A percentile compares a stretch with the other conserved stretches of the same genome.
phyloP scores from a whole-genome alignment of 2,329 filamentous ascomycete genomes.

The Metarhizium anisopliae region DNA sequence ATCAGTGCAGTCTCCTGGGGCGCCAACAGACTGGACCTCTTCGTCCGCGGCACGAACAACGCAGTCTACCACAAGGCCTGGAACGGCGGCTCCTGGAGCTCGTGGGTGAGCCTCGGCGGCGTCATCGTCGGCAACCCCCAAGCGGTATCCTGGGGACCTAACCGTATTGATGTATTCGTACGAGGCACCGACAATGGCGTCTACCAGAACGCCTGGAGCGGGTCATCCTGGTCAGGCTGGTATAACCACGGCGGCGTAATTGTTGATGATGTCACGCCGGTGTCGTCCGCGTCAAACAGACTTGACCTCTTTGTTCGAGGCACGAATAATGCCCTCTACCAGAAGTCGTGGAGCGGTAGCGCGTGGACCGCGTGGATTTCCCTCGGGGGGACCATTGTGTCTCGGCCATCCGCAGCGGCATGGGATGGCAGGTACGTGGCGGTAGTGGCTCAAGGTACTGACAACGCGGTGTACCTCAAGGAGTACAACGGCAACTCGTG shows the following conservation, averaged over 20 bases:
- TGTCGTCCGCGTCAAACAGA: slow-evolving; percentile 15
- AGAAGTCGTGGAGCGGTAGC: slow-evolving; percentile 4
- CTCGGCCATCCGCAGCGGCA: slow-evolving; percentile 3
- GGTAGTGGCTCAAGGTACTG: slow-evolving; percentile 2
- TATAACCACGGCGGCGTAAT: slow-evolving; percentile 6
- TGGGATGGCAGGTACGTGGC: neutral
- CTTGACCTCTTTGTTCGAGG: slow-evolving; percentile 18
- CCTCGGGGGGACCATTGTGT: slow-evolving; percentile 10
- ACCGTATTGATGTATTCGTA: slow-evolving; percentile 16
- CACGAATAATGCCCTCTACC: slow-evolving; percentile 12
- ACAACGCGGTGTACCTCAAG: slow-evolving; percentile 2
- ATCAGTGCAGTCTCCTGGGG: slow-evolving; percentile 18
- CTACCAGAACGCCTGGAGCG: slow-evolving; percentile 8
- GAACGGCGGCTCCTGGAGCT: slow-evolving; percentile 16
- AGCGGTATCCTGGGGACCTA: slow-evolving; percentile 14
- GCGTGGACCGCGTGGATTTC: slow-evolving; percentile 10
- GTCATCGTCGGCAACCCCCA: slow-evolving; percentile 14
- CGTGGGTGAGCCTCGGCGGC: slow-evolving; percentile 17
- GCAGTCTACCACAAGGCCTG: slow-evolving; percentile 18
- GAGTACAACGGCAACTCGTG: slow-evolving; percentile 2
- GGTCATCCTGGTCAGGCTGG: slow-evolving; percentile 1
- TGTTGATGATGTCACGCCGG: slow-evolving; percentile 15
- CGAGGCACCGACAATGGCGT: slow-evolving; percentile 4
- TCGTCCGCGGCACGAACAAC: slow-evolving; percentile 19
- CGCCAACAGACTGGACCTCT: slow-evolving; percentile 17